Conservation (phyloP, 352 stramenopile genomes). For the Pilasporangium apinafurcum region DNA sequence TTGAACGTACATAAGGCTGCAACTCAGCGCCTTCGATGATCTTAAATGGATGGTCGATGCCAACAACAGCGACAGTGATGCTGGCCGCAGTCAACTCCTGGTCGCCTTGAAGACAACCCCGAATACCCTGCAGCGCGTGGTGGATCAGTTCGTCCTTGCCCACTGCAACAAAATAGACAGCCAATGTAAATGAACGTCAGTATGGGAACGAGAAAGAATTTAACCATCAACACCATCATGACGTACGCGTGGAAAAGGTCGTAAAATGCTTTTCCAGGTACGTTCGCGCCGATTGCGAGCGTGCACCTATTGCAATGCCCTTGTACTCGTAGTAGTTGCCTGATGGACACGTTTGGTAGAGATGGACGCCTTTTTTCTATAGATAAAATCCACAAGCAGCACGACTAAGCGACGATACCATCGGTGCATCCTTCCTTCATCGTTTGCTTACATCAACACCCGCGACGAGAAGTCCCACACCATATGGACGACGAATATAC, state of each 20-base stretch:
- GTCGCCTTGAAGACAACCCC: conserved; percentile 94
- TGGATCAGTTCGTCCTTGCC: conserved; percentile 96
- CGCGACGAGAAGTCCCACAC: conserved; percentile 96
- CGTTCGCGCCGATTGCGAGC: conserved; percentile 96
- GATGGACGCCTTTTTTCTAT: conserved; percentile 95
- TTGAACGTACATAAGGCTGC: conserved; percentile 93
- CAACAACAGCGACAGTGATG: conserved; percentile 92
- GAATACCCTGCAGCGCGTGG: conserved; percentile 95
- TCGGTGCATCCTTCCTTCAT: background rate
- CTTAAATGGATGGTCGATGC: conserved; percentile 89
- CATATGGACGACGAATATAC: conserved; percentile 98
- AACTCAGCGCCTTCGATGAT: conserved; percentile 93
- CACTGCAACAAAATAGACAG: conserved; percentile 31
- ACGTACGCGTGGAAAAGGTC: conserved; percentile 84
- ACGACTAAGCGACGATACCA: conserved; percentile 4
- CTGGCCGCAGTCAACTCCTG: conserved; percentile 93
- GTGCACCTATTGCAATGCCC: conserved; percentile 95
- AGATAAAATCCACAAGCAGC: conserved; percentile 3
- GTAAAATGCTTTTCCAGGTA: conserved; percentile 99
- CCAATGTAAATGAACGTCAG: conserved; percentile 3
- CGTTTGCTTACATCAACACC: conserved; percentile 69
- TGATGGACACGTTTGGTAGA: conserved; percentile 98
- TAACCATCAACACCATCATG: background rate
- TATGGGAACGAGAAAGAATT: conserved; percentile 1
- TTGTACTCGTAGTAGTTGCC: conserved; percentile 99